Conservation (phyloP, 108 stramenopile genomes). For the Nitzschia sp. region DNA sequence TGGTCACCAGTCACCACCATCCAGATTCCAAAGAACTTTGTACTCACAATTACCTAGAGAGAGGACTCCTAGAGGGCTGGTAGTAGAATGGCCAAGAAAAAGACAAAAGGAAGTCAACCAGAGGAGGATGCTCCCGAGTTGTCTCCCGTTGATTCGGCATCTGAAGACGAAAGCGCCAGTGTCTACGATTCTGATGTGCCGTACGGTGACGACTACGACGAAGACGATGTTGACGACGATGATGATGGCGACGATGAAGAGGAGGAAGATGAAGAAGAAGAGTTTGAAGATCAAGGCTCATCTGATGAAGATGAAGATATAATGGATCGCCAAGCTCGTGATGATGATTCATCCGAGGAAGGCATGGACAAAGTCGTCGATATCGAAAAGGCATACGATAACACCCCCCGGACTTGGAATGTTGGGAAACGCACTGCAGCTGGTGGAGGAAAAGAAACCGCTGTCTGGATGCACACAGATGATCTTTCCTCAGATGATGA, state of each 20-base stretch:
- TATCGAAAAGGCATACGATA: constrained; percentile 56
- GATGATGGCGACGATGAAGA: constrained; percentile 39
- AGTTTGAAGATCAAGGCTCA: constrained; percentile 86
- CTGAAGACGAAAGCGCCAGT: constrained; percentile 33
- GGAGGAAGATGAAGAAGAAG: constrained; percentile 54
- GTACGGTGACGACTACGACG: constrained; percentile 40
- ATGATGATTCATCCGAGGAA: constrained; percentile 60
- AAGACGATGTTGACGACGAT: constrained; percentile 40
- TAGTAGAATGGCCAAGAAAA: not conserved
- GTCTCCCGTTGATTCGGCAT: constrained; percentile 27
- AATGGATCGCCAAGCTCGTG: constrained; percentile 50
- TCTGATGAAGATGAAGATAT: constrained; percentile 81
- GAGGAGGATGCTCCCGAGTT: constrained; percentile 23
- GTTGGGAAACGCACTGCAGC: constrained; percentile 34
- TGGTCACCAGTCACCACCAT: no score
- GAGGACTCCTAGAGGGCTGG: not conserved
- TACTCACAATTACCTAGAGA: no score
- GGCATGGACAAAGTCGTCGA: constrained; percentile 65
- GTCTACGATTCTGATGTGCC: constrained; percentile 51
- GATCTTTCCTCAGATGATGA: constrained; percentile 97
- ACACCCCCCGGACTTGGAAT: constrained; percentile 51
- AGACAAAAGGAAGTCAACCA: not conserved
- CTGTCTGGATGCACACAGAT: constrained; percentile 87
- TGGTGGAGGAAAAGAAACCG: constrained; percentile 23
- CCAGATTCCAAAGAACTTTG: no score